A percentile compares a stretch with the other conserved stretches of the same genome.
Conservation (phyloP, 176 grass and related monocot genomes). For the Aegilops umbellulata region DNA sequence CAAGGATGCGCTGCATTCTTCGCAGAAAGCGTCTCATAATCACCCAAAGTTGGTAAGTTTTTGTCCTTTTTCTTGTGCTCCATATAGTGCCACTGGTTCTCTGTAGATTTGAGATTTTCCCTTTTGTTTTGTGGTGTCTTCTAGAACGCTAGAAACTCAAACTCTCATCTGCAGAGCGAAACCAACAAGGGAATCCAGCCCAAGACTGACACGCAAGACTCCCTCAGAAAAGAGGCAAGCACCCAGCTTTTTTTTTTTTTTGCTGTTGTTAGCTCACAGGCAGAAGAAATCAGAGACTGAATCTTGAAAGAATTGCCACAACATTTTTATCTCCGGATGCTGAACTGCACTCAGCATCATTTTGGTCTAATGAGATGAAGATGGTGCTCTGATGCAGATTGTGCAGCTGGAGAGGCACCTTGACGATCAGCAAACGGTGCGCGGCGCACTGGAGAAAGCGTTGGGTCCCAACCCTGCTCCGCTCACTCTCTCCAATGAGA, state of each 20-base stretch:
- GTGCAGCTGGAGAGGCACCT: constrained; percentile 74
- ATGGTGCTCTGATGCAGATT: constrained; percentile 50
- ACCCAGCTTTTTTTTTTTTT: not conserved
- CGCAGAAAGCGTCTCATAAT: constrained; percentile 27
- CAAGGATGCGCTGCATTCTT: constrained; percentile 39
- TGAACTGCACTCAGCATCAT: not conserved
- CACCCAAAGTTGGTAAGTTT: constrained; percentile 46
- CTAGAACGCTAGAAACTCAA: constrained; percentile 45
- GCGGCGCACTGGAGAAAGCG: constrained; percentile 73
- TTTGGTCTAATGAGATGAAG: not conserved
- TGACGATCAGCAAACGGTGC: constrained; percentile 68
- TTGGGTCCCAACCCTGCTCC: constrained; percentile 58
- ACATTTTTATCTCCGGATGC: not conserved
- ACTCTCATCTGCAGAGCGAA: constrained; percentile 27
- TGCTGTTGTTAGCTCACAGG: not conserved
- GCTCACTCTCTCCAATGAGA: constrained; percentile 36
- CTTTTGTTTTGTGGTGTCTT: not conserved
- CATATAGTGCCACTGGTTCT: not conserved
- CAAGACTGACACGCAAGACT: constrained; percentile 38
- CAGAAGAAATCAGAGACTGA: not conserved
- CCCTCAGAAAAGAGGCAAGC: constrained; percentile 84
- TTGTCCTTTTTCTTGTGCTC: not conserved
- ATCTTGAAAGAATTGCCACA: not conserved
- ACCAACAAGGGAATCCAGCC: constrained; percentile 36
- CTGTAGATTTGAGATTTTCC: constrained; percentile 10